Conservation (phyloP, 108 stramenopile genomes). For the Nitzschia palea region DNA sequence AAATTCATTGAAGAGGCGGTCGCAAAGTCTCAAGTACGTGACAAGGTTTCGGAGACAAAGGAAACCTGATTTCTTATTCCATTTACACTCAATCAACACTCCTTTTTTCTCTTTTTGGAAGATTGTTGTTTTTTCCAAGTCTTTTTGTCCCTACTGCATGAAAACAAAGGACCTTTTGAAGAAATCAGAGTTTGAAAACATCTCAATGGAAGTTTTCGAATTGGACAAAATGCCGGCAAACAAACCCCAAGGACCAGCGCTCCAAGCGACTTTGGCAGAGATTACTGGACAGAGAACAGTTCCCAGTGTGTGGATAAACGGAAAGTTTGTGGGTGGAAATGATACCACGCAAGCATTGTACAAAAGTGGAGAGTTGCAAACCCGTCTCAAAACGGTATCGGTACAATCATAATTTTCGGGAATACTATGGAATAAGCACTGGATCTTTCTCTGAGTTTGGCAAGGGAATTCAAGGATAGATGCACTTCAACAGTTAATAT, state of each 20-base stretch:
- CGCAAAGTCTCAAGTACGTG: neutral
- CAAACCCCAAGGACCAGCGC: constrained; percentile 34
- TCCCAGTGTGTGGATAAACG: constrained; percentile 70
- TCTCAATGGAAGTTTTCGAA: constrained; percentile 50
- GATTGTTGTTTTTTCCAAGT: constrained; percentile 63
- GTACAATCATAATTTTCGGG: too few relatives aligned
- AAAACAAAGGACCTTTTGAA: constrained; percentile 51
- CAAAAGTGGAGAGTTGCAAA: constrained; percentile 48
- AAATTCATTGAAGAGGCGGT: neutral
- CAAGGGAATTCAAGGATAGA: too few relatives aligned
- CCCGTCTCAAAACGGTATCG: too few relatives aligned
- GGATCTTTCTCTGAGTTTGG: too few relatives aligned
- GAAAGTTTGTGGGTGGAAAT: constrained; percentile 70
- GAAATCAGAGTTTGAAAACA: constrained; percentile 35
- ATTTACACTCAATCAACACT: too few relatives aligned
- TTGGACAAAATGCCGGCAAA: constrained; percentile 41
- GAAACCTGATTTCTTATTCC: too few relatives aligned
- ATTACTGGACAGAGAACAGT: constrained; percentile 69
- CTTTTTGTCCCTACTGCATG: constrained; percentile 60
- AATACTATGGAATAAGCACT: too few relatives aligned
- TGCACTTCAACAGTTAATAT: too few relatives aligned
- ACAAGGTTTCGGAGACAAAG: neutral
- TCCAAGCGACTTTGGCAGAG: constrained; percentile 39
- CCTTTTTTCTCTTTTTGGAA: too few relatives aligned
- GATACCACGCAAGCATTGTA: constrained; percentile 57